phyloP scores from a whole-genome alignment of 805 yeast genomes.

The Wickerhamomyces rabaulensis region DNA sequence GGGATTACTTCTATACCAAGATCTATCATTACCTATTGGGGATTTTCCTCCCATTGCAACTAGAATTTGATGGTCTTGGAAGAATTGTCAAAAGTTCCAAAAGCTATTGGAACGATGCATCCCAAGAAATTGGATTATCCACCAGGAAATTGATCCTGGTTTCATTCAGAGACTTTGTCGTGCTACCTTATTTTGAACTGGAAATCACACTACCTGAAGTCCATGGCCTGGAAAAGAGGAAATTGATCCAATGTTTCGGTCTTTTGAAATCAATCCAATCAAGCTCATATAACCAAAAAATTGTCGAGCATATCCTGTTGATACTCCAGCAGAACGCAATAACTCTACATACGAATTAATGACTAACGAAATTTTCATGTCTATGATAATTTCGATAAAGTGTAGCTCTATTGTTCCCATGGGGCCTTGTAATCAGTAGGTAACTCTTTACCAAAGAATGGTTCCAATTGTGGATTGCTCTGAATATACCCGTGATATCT shows the following conservation, averaged over 20 bases:
- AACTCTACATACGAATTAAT: background rate
- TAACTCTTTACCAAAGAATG: conserved; percentile 6
- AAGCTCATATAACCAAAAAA: conserved; percentile 48
- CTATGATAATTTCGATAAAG: too few species aligned
- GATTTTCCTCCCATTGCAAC: conserved; percentile 53
- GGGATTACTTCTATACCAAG: conserved; percentile 54
- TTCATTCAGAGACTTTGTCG: conserved; percentile 48
- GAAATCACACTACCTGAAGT: conserved; percentile 27
- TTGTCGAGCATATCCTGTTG: conserved; percentile 40
- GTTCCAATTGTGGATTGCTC: conserved; percentile 10
- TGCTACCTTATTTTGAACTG: conserved; percentile 47
- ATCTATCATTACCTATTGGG: conserved; percentile 57
- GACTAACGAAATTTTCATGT: background rate
- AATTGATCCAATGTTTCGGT: conserved; percentile 59
- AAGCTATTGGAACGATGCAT: conserved; percentile 24
- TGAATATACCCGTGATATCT: conserved; percentile 33
- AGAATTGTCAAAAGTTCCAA: conserved; percentile 20
- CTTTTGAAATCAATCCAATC: conserved; percentile 48
- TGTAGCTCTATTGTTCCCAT: background rate
- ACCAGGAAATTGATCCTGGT: conserved; percentile 36
- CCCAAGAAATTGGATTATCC: conserved; percentile 22
- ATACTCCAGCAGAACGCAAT: conserved; percentile 10
- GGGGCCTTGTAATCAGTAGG: background rate
- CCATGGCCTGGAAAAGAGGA: conserved; percentile 30
- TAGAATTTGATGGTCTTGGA: conserved; percentile 33